phyloP scores from a whole-genome alignment of 1,139 yeast genomes.

The Hyphopichia khmerensis region DNA sequence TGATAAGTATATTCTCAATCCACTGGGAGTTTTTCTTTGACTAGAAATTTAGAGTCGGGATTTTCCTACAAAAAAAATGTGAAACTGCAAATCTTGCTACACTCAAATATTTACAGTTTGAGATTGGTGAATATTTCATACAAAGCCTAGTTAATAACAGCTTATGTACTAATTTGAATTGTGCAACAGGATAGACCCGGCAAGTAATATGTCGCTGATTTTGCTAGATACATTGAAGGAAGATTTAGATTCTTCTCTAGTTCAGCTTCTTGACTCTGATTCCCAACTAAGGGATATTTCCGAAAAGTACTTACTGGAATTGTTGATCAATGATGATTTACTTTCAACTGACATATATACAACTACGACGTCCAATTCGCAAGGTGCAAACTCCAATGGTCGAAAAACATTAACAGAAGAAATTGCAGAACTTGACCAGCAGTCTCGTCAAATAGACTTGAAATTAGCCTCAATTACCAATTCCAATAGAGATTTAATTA shows the following conservation, averaged over 20 bases:
- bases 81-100: background rate
- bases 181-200: background rate
- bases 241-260: constrained; percentile 18
- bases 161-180: too few species aligned
- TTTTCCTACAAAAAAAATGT: background rate
- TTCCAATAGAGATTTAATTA: constrained; percentile 38
- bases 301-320: constrained; percentile 20
- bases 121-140: too few species aligned
- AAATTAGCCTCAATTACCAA: constrained; percentile 36
- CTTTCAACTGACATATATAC: constrained; percentile 42
- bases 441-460: constrained; percentile 27
- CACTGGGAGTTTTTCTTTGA: background rate
- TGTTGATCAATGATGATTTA: constrained; percentile 41
- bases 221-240: constrained; percentile 20
- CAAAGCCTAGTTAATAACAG: too few species aligned
- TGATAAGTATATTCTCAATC: background rate
- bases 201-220: constrained; percentile 17
- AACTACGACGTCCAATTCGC: constrained; percentile 18
- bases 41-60: background rate
- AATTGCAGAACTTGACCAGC: constrained; percentile 45
- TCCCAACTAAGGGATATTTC: constrained; percentile 13
- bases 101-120: background rate
- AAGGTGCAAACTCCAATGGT: constrained; percentile 1
- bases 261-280: constrained; percentile 9
- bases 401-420: constrained; percentile 40